phyloP scores from a whole-genome alignment of 352 stramenopile species.

The Pythium aquatile region DNA sequence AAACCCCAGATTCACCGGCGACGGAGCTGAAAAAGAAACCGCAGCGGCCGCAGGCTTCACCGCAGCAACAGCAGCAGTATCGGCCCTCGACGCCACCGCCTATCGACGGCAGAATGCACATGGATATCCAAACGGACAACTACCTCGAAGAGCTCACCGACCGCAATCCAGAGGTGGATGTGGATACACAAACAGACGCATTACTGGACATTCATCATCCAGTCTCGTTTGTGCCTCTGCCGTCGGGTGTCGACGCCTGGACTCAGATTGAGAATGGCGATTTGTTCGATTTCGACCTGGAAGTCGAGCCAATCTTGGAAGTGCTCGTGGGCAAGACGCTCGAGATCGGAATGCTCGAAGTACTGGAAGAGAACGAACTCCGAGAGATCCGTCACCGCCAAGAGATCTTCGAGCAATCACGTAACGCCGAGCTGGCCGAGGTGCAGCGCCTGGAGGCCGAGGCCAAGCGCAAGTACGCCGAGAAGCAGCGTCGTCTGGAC shows the following conservation, averaged over 20 bases:
- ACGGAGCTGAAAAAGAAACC: constrained; percentile 23
- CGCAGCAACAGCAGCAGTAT: constrained; percentile 34
- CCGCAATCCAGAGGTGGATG: constrained; percentile 82
- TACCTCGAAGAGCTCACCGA: constrained; percentile 95
- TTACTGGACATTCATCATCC: constrained; percentile 84
- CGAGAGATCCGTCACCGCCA: constrained; percentile 88
- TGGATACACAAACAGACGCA: constrained; percentile 91
- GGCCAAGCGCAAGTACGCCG: constrained; percentile 88
- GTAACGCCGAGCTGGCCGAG: constrained; percentile 92
- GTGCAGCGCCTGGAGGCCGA: constrained; percentile 94
- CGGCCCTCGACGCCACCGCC: constrained; percentile 80
- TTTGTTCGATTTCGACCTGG: constrained; percentile 95
- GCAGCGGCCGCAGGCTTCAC: constrained; percentile 11
- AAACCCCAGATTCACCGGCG: constrained; percentile 18
- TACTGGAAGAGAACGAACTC: constrained; percentile 94
- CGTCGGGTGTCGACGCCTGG: constrained; percentile 83
- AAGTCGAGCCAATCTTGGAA: constrained; percentile 94
- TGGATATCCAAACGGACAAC: constrained; percentile 94
- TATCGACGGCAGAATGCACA: constrained; percentile 85
- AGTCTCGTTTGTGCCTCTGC: constrained; percentile 84
- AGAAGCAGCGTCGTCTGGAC: constrained; percentile 87
- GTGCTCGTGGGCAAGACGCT: constrained; percentile 95
- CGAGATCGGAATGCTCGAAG: constrained; percentile 92
- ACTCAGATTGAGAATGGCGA: constrained; percentile 93
- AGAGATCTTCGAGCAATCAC: constrained; percentile 89